Conservation (phyloP, 805 yeast genomes). For the Suhomyces pyralidae region DNA sequence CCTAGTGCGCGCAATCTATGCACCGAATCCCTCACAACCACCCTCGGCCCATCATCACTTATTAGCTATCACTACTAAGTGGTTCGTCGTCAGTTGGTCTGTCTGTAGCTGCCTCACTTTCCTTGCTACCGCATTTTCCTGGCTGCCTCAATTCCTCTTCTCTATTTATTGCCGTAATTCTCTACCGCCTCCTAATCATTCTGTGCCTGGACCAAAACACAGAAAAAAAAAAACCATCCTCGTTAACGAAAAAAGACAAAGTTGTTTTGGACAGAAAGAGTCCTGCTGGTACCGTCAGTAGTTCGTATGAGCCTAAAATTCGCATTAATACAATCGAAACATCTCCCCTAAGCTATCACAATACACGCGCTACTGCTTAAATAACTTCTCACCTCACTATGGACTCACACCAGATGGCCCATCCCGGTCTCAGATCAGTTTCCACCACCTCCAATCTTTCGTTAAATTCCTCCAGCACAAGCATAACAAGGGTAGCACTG, state of each 20-base stretch:
- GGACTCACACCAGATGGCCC: constrained; percentile 6
- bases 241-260: neutral
- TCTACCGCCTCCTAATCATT: neutral
- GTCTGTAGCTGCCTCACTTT: neutral
- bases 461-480: constrained; percentile 28
- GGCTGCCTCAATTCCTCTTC: neutral
- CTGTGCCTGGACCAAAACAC: constrained; percentile 1
- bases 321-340: neutral
- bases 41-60: neutral
- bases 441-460: constrained; percentile 33
- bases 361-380: neutral
- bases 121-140: neutral
- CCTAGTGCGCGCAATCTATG: neutral
- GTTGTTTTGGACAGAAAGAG: neutral
- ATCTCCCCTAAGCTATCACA: neutral
- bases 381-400: neutral
- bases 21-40: neutral
- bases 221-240: neutral
- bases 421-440: constrained; percentile 36
- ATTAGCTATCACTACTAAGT: no score
- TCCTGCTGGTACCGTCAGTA: constrained; percentile 1
- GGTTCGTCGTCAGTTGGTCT: neutral
- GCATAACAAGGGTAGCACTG: constrained; percentile 38
- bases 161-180: neutral
- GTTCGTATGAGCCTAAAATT: neutral